phyloP scores from a whole-genome alignment of 495 filamentous ascomycete species.

The Thozetella sp. region DNA sequence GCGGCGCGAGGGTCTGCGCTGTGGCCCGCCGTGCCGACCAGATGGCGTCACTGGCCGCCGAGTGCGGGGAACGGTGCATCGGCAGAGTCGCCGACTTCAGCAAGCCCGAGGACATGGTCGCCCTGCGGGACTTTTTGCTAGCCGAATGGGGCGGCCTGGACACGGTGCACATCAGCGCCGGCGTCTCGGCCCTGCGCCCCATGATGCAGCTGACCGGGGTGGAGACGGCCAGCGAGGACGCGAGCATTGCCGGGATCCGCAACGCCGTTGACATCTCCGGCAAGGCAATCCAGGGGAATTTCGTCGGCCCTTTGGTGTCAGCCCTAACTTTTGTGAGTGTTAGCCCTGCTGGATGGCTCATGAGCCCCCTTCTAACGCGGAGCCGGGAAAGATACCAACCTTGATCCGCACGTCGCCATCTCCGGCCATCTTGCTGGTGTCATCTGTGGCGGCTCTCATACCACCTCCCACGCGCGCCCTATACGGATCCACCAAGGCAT shows the following conservation, averaged over 20 bases:
- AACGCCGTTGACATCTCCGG: slow-evolving; percentile 11
- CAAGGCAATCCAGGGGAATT: slow-evolving; percentile 21
- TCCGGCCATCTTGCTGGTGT: slow-evolving; percentile 24
- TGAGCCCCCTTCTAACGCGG: neutral
- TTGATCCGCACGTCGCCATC: slow-evolving; percentile 23
- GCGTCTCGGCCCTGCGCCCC: slow-evolving; percentile 30
- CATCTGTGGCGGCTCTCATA: slow-evolving; percentile 26
- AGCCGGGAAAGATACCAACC: slow-evolving; percentile 16
- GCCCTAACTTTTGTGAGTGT: slow-evolving; percentile 19
- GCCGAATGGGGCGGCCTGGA: slow-evolving; percentile 24
- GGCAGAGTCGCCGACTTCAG: slow-evolving; percentile 23
- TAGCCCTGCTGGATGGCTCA: neutral
- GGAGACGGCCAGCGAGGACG: slow-evolving; percentile 12
- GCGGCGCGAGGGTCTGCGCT: slow-evolving; percentile 23
- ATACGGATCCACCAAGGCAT: slow-evolving; percentile 30
- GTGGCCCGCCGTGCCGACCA: slow-evolving; percentile 22
- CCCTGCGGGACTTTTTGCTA: slow-evolving; percentile 15
- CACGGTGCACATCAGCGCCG: slow-evolving; percentile 25
- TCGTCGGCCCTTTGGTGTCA: slow-evolving; percentile 22
- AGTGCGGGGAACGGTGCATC: slow-evolving; percentile 24
- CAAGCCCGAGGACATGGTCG: slow-evolving; percentile 18
- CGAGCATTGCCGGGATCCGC: slow-evolving; percentile 16
- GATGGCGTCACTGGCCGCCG: slow-evolving; percentile 14
- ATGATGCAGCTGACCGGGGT: slow-evolving; percentile 24
- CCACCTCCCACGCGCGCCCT: slow-evolving; percentile 29